phyloP scores from a whole-genome alignment of 2,329 filamentous ascomycete genomes.

The Aspergillaceae sp. region DNA sequence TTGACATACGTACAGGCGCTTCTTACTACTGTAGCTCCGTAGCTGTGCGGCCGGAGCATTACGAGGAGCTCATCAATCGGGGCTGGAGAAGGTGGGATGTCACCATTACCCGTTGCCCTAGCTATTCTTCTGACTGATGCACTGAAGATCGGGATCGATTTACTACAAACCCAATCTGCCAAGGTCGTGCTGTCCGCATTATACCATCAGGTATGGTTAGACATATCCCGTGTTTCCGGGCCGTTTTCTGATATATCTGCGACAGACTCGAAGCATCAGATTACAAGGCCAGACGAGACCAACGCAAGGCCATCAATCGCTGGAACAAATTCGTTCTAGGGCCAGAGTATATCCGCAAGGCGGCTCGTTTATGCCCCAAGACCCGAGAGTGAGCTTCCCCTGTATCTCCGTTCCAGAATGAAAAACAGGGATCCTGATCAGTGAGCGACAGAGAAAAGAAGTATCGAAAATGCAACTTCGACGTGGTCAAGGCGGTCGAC shows the following conservation, averaged over 20 bases:
- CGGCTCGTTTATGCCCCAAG: conserved; percentile 37
- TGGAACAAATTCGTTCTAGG: conserved; percentile 43
- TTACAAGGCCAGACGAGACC: conserved; percentile 38
- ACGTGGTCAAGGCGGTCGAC: conserved; percentile 35
- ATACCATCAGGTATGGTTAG: conserved; percentile 37
- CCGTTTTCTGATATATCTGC: background rate
- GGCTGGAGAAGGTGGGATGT: conserved; percentile 39
- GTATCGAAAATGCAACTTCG: conserved; percentile 35
- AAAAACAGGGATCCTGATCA: background rate
- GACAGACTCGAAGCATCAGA: conserved; percentile 34
- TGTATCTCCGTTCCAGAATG: background rate
- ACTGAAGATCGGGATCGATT: conserved; percentile 37
- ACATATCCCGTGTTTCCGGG: too few relatives aligned
- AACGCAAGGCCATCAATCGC: conserved; percentile 40
- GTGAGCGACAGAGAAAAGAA: conserved; percentile 35
- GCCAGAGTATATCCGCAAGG: conserved; percentile 39
- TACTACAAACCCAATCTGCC: conserved; percentile 52
- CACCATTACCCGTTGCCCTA: too few relatives aligned
- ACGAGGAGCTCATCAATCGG: conserved; percentile 40
- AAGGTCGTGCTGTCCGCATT: conserved; percentile 84
- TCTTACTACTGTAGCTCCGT: conserved; percentile 41
- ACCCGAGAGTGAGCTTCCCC: conserved; percentile 32
- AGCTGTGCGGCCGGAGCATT: conserved; percentile 37
- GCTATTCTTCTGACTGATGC: background rate
- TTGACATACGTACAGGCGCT: conserved; percentile 27